Evolutionary conservation across 2,329 filamentous ascomycete genomes (phyloP), one percentile per base, ranked within the genome.

Genomic region (Diplodia intermedia): DNA sequence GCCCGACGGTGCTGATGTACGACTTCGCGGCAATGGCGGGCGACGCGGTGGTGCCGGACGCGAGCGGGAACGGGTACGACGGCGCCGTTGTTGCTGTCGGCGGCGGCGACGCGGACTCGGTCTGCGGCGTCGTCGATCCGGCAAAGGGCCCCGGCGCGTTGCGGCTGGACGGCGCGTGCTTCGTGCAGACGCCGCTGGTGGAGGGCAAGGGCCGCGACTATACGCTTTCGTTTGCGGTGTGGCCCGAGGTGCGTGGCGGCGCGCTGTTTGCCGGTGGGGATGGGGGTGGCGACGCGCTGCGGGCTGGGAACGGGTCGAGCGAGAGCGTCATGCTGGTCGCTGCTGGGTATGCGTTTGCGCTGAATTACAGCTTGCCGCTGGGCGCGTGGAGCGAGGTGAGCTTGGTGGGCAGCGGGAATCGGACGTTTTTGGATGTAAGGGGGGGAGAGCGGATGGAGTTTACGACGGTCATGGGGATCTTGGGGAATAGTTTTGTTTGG

Each of bases 121-220:
- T 3, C 33, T 71, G 73, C 3, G 68, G 75, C 0, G 70, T 74
- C 3, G 40, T 36, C 33, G 33, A 36, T 9, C 8, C 11, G 33
- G 33, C 31, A 1, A 33, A 36, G 8, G 33, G 8, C 11, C 9
- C 33, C 9, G 33, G 33, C 11, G 33, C 55, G n/a, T 68, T 83
- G 3, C 50, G 70, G 1, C 70, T 85, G 23, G 72, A 73, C 4
- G 69, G 75, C 0, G 69, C 74, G 0, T 87, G 85, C 71, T 75
- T 75, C 3, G 68, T 86, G 1, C 75, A 69, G 1, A 86, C 85
- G 0, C 84, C 84, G 0, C 73, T 86, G 9, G 74, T 86, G 9
- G 74, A 75, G 0, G 85, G 83, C 40, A 89, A 88, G 72, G 86
- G 86, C 2, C 79, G 85, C 68, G 80, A 87, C 71, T 88, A 88